Base-by-base conservation (phyloP, 2,329 filamentous ascomycete genomes). In the Mycocentrospora acerina region DNA sequence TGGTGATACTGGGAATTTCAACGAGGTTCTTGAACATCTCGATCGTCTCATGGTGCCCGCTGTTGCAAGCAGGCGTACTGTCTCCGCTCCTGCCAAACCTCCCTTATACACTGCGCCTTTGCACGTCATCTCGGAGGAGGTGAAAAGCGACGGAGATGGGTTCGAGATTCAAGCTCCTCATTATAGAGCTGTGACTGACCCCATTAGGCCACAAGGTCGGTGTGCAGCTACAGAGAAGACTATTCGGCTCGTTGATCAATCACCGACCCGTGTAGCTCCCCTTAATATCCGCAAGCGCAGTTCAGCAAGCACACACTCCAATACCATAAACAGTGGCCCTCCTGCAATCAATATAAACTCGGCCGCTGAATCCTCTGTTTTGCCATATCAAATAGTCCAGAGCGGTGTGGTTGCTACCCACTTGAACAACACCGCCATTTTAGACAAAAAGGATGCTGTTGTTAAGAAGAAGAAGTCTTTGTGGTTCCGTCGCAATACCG, bases 11-110 rank as follows among this genome's bases (percentile, higher is more conserved):
- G 68, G 70, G 4, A 76, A 81, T 42, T 71, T 83, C 28, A 73
- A 79, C 22, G 76, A 81, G 31, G 75, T 86, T 16, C 77, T 86
- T 30, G 73, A 73, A 7, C 76, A 82, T 45, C 70, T 83, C 10
- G 79, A 83, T 60, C 72, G 73, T 13, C 64, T 82, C 17, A 79
- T 82, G 46, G 65, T 75, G 32, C 72, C 73, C n/a, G 51, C 57
- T 17, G 32, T 46, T 32, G 46, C 53, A 29, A 35, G 60, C 62
- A 62, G 71, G 65, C 70, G 77, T 32, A 58, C 61, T 17, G 67
- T 66, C 9, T 79, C 77, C 40, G 75, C 75, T n/a, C 57, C 68
- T 41, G 53, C 57, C 35, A 55, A 54, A 42, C 62, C 57, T 18
- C 55, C 53, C 19, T 60, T 62, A 40, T 57, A 51, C 16, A 40